Evolutionary conservation across 345 rosid genomes (phyloP), one percentile per base, ranked within the genome.

Genomic region (Erucastrum elatum): DNA sequence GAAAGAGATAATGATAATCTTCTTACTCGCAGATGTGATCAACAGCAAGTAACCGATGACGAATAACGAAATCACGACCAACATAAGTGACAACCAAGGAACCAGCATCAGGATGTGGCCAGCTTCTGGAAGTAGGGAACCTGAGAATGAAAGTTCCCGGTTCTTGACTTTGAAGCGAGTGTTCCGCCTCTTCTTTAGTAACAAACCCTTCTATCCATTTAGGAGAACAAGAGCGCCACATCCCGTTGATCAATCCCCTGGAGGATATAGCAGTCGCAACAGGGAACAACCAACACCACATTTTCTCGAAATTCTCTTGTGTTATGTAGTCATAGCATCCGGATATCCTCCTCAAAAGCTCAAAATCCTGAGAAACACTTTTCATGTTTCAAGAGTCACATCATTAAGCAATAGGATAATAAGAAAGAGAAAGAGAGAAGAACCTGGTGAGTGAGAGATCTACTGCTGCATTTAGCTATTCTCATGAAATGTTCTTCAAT

Each of bases 91-190:
- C 98, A 75, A 95, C 81, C 77, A 95, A 86, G 83, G 89, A 85
- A 76, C 99, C 98, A 34, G 98, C 86, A 78, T 93, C 99, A 29
- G 98, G 94, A 78, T 93, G 99, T 55, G 99, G 98, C 98, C 99
- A 95, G 87, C 91, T 91, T 87, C 99, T 89, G 65, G 97, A 90
- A 78, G 87, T 90, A 63, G 99, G 99, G 77, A 95, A 95, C 82
- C 96, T 87, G 51, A 95, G 88, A 44, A 91, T 75, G 86, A 93
- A 95, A 8, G 99, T 91, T 2, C 99, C 99, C n/a, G 96, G 96
- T 80, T 89, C 94, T 81, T 88, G 94, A 72, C 88, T 86, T 73
- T 81, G 94, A 69, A 93, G 93, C n/a, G 99, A 91, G 70, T 76
- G 35, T 77, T 95, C 97, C 4, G 96, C 99, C 70, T 95, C 99